Percentiles rank a stretch among this genome's conserved stretches.
phyloP scores from a whole-genome alignment of 2,329 filamentous ascomycete species.

The Cercospora sp. region DNA sequence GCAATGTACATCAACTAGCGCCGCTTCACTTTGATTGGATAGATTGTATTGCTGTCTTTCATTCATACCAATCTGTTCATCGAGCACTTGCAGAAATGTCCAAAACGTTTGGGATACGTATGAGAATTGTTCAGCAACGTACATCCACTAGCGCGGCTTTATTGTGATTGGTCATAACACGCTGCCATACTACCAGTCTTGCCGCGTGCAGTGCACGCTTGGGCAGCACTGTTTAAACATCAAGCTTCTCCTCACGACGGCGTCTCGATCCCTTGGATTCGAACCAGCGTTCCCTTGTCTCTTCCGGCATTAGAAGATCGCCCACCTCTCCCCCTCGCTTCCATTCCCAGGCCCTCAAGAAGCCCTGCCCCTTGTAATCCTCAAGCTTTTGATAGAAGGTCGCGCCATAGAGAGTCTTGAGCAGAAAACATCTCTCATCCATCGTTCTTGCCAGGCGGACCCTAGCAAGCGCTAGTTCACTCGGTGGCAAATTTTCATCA shows the following conservation, averaged over 20 bases:
- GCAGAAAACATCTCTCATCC: neutral
- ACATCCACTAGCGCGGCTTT: neutral
- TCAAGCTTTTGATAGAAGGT: neutral
- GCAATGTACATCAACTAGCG: neutral
- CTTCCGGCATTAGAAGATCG: neutral
- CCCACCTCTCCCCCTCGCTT: neutral
- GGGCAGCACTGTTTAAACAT: neutral
- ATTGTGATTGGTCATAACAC: neutral
- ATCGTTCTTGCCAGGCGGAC: neutral
- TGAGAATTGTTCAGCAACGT: neutral
- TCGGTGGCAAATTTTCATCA: neutral
- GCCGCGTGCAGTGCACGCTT: neutral
- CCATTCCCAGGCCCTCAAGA: neutral
- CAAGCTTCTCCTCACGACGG: neutral
- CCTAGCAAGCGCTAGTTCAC: neutral
- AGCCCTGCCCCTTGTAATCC: neutral
- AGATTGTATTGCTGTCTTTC: neutral
- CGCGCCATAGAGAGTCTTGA: neutral
- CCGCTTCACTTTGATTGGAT: neutral
- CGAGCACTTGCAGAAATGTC: neutral
- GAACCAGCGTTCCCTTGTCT: neutral
- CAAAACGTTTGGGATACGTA: neutral
- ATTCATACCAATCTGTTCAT: neutral
- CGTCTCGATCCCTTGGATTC: neutral
- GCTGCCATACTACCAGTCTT: neutral